Base-by-base conservation (phyloP, 208 protist genomes). In the Trypanosoma platydactyli region DNA sequence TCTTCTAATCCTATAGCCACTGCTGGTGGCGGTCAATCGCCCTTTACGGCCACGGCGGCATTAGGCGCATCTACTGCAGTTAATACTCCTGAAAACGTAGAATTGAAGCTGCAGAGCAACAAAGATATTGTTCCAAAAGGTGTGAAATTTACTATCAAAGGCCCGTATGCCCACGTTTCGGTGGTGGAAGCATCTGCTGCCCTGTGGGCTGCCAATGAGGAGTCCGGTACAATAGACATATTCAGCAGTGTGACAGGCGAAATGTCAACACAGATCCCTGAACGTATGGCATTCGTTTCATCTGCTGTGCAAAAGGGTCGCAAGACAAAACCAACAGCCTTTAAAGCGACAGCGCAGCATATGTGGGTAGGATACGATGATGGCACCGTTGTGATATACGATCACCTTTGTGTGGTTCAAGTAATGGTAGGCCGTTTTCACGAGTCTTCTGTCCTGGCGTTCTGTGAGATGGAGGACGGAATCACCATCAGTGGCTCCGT, bases 361-460 rank as follows among this genome's bases (percentile, higher is more conserved):
- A 71, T 94, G 42, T 94, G 87, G 84, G 70, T 88, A 0, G 91
- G 91, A 24, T 88, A 85, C 63, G 57, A 77, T 15, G 76, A 94
- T 66, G 91, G 91, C 53, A 75, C 57, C 11, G 86, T 96, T 3
- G 77, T 64, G 13, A 76, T 96, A 0, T 94, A 92, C 74, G 88
- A 96, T 55, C 68, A 86, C 25, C 77, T 96, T 6, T 70, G 90
- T n/a, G 62, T 92, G 24, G 59, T 44, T 22, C 62, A 79, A 18
- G 33, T 94, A 29, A 91, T 88, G 0, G 68, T 69, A 25, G 83
- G 91, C 0, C 57, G 64, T 16, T 90, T 94, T 27, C 91, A 94
- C 71, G 52, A 38, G 20, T 54, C 57, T 1, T 55, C 76, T 11
- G 68, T 96, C 25, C 58, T 79, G 3, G 68, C 67, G 15, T 75